These are phyloP conservation scores for Citrus medica DNA, from an alignment of 345 rosid genomes.

Conservation along the genomic window DNA sequence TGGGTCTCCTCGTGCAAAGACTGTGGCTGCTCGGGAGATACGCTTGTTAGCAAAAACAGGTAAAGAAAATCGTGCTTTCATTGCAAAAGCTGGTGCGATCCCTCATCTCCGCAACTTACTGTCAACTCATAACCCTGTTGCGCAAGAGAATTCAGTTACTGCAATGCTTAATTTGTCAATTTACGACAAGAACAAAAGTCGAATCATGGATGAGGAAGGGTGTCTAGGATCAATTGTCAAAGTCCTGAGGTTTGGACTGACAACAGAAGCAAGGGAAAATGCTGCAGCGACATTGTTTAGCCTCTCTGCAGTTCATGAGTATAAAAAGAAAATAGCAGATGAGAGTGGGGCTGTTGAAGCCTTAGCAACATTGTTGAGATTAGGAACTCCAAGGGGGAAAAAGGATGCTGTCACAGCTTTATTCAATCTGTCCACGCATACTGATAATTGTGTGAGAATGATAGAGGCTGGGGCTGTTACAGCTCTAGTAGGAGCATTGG, in stretches of 20 bases:
- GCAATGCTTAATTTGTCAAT: conserved; percentile 90
- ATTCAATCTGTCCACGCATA: conserved; percentile 80
- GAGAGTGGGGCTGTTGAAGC: conserved; percentile 74
- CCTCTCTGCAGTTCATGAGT: conserved; percentile 84
- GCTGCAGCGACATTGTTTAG: conserved; percentile 95
- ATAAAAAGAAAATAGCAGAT: conserved; percentile 79
- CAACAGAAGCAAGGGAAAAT: conserved; percentile 85
- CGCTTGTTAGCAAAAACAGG: conserved; percentile 87
- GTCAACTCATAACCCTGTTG: conserved; percentile 51
- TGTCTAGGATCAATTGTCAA: conserved; percentile 72
- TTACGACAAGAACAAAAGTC: conserved; percentile 78
- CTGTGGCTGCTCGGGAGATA: conserved; percentile 75
- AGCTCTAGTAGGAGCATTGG: conserved; percentile 67
- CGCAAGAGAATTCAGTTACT: conserved; percentile 90
- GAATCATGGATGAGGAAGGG: conserved; percentile 74
- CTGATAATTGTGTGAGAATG: conserved; percentile 75
- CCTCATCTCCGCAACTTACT: conserved; percentile 65
- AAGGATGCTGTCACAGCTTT: conserved; percentile 94
- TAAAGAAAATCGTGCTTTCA: conserved; percentile 77
- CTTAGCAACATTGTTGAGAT: conserved; percentile 57
- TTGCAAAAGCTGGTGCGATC: conserved; percentile 91
- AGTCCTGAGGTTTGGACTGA: conserved; percentile 65
- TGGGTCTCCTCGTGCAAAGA: conserved; percentile 63
- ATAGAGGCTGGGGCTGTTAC: conserved; percentile 74
- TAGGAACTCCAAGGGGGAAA: conserved; percentile 82